A percentile compares a stretch with the other conserved stretches of the same genome.
Conservation (phyloP, 78 protist genomes). For the Dictyostelium purpureum region DNA sequence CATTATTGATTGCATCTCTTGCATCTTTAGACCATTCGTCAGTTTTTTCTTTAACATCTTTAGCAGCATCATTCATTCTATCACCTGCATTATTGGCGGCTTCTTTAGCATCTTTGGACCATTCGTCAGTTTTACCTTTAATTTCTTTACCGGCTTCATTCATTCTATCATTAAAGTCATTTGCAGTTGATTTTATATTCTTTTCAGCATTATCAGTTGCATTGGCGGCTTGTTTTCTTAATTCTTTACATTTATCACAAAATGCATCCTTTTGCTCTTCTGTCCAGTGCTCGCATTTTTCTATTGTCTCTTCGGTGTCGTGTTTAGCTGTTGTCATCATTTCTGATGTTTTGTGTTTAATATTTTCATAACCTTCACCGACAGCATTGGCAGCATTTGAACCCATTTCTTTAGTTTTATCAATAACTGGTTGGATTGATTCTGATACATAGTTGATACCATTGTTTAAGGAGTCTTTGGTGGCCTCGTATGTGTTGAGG, state of each 20-base stretch:
- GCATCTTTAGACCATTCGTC: background rate
- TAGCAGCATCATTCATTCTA: background rate
- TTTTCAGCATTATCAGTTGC: background rate
- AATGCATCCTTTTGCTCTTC: too few relatives aligned
- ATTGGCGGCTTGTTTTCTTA: background rate
- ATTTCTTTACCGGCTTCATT: background rate
- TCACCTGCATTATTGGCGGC: background rate
- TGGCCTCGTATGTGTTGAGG: background rate
- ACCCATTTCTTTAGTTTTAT: slow-evolving; percentile 15
- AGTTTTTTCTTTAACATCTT: background rate
- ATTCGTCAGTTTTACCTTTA: background rate
- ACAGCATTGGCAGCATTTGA: background rate
- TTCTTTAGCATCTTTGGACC: background rate
- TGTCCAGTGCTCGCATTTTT: too few relatives aligned
- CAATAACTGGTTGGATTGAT: slow-evolving; percentile 23
- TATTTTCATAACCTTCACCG: background rate
- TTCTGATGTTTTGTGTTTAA: background rate
- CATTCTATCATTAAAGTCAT: background rate
- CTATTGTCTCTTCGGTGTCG: background rate
- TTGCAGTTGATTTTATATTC: too few relatives aligned
- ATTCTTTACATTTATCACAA: background rate
- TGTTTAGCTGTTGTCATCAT: background rate
- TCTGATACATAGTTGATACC: background rate
- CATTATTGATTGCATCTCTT: background rate
- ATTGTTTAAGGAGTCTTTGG: background rate